Conservation (phyloP, 2,329 filamentous ascomycete species). For the Claviceps quebecensis region DNA sequence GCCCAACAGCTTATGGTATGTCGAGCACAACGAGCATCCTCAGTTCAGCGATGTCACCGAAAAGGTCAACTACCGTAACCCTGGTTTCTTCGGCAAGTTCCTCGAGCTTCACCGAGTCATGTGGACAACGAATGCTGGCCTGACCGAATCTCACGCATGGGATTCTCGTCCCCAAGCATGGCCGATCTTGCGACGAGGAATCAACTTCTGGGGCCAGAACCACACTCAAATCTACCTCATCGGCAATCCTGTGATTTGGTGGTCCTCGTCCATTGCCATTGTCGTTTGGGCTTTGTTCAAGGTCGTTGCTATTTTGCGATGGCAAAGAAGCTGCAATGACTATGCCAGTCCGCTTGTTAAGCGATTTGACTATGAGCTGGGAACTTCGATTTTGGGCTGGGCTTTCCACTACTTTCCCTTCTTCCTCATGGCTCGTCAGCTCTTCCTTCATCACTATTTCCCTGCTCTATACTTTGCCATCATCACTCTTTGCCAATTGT, state of each 20-base stretch:
- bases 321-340: constrained; percentile 87
- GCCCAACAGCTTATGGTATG: constrained; percentile 94
- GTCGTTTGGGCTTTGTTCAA: constrained; percentile 72
- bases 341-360: constrained; percentile 76
- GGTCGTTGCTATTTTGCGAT: constrained; percentile 71
- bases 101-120: constrained; percentile 95
- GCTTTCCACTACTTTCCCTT: constrained; percentile 98
- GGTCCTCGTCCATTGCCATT: constrained; percentile 68
- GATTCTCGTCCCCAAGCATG: constrained; percentile 89
- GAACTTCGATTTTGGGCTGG: constrained; percentile 82
- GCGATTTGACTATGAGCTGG: constrained; percentile 95
- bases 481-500: constrained; percentile 74
- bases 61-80: constrained; percentile 90
- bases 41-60: constrained; percentile 61
- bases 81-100: constrained; percentile 95
- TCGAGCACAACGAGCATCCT: constrained; percentile 82
- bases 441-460: constrained; percentile 98
- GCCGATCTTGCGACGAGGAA: constrained; percentile 83
- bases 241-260: constrained; percentile 93
- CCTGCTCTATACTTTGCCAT: constrained; percentile 92
- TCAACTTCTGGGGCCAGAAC: constrained; percentile 98
- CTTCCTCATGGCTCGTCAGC: constrained; percentile 92
- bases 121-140: constrained; percentile 95
- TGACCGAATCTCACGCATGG: constrained; percentile 95
- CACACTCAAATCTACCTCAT: constrained; percentile 93